Conservation (phyloP, 2,329 filamentous ascomycete genomes). For the Tothia fuscella region DNA sequence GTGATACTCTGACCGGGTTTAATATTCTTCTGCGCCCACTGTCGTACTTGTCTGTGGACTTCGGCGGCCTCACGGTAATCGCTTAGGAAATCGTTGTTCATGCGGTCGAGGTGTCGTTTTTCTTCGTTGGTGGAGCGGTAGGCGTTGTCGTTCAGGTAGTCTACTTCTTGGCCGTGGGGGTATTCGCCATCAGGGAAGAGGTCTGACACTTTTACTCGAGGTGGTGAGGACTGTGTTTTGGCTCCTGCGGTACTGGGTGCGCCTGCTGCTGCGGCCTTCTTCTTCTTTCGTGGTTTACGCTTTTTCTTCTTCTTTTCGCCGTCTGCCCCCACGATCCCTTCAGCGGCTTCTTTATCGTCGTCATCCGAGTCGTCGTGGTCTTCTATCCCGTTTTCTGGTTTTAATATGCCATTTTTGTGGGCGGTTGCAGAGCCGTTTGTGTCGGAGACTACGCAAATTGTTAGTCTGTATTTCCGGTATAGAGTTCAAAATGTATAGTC, state of each 20-base stretch:
- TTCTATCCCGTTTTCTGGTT: slow-evolving; percentile 31
- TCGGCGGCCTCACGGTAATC: slow-evolving; percentile 81
- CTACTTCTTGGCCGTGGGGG: slow-evolving; percentile 65
- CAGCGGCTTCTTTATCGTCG: slow-evolving; percentile 40
- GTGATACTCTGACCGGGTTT: slow-evolving; percentile 71
- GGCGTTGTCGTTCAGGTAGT: slow-evolving; percentile 65
- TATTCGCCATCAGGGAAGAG: slow-evolving; percentile 63
- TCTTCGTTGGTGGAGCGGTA: slow-evolving; percentile 75
- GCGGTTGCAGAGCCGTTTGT: slow-evolving; percentile 18
- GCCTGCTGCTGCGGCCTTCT: slow-evolving; percentile 37
- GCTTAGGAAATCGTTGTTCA: slow-evolving; percentile 65
- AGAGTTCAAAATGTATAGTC: slow-evolving; percentile 8
- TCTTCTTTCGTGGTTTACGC: slow-evolving; percentile 66
- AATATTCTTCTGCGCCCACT: slow-evolving; percentile 70
- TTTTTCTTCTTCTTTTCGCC: slow-evolving; percentile 63
- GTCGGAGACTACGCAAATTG: slow-evolving; percentile 22
- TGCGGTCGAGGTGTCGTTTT: slow-evolving; percentile 69
- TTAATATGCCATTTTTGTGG: slow-evolving; percentile 12
- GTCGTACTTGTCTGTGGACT: slow-evolving; percentile 75
- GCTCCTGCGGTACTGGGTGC: no score
- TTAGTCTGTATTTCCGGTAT: background rate
- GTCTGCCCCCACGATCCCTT: slow-evolving; percentile 25
- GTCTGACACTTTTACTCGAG: slow-evolving; percentile 59
- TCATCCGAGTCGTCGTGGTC: slow-evolving; percentile 45
- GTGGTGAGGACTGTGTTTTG: slow-evolving; percentile 65